Evolutionary conservation across 1,284 basidiomycete species (phyloP).

Genomic region (Anthracocystis panici-leucophaei): DNA sequence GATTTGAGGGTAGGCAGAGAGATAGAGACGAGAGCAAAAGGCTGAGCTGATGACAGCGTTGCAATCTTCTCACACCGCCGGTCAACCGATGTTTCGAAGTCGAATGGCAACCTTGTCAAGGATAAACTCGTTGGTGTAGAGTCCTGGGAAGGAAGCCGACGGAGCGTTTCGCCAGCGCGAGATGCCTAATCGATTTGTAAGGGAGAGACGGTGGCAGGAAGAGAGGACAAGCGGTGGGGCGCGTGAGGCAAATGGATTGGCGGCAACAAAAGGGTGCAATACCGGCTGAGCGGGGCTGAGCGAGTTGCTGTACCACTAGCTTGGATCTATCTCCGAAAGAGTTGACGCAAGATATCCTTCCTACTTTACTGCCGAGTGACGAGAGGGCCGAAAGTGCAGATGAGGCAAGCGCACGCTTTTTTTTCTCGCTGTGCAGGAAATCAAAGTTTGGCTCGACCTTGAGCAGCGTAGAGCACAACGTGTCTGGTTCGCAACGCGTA

Average conservation of each 20-base stretch:
- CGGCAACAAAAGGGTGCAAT: constrained; percentile 23
- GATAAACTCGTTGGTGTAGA: constrained; percentile 25
- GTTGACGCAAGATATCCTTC: not conserved
- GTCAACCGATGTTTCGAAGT: constrained; percentile 44
- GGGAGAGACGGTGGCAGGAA: not conserved
- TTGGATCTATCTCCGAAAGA: constrained; percentile 38
- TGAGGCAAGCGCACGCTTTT: not conserved
- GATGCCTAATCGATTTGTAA: constrained; percentile 1
- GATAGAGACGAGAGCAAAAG: constrained; percentile 13
- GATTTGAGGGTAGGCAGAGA: not conserved
- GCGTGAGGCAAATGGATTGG: constrained; percentile 11
- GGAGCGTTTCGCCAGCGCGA: constrained; percentile 12
- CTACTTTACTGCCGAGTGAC: constrained; percentile 10
- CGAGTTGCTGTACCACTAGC: constrained; percentile 19
- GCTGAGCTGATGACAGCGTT: constrained; percentile 2
- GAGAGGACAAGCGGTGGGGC: constrained; percentile 21
- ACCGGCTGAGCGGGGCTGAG: constrained; percentile 17
- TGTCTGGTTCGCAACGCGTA: constrained; percentile 14
- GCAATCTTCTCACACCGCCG: constrained; percentile 33
- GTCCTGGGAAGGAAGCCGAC: constrained; percentile 20
- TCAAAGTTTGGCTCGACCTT: constrained; percentile 7
- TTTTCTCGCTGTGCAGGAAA: not conserved
- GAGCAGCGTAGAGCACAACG: constrained; percentile 1
- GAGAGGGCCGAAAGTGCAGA: not conserved
- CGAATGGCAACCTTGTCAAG: constrained; percentile 35